Evolutionary conservation across 2,329 filamentous ascomycete species (phyloP).

Genomic region (Aspergillus viridinutans): DNA sequence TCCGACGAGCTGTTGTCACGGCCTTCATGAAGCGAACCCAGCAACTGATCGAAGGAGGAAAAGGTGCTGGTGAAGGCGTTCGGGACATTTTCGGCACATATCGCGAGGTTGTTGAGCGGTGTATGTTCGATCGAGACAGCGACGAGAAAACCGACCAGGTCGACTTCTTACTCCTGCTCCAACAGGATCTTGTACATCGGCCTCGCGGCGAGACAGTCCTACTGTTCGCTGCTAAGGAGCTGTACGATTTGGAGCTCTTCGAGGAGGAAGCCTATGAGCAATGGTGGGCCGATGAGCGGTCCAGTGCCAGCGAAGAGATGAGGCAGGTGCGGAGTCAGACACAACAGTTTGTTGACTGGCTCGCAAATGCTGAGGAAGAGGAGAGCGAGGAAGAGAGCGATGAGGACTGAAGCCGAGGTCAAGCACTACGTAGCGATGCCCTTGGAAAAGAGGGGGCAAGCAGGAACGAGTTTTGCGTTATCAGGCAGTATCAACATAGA

Average conservation of each 20-base stretch:
- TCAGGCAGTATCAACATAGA: background rate
- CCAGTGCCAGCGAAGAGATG: constrained; percentile 65
- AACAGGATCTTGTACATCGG: constrained; percentile 69
- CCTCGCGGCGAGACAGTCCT: constrained; percentile 65
- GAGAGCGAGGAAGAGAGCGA: constrained; percentile 38
- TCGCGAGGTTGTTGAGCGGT: constrained; percentile 57
- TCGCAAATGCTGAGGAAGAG: constrained; percentile 71
- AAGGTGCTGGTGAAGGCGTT: constrained; percentile 62
- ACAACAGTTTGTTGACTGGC: constrained; percentile 74
- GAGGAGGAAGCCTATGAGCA: constrained; percentile 83
- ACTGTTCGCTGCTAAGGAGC: constrained; percentile 72
- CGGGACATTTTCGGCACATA: constrained; percentile 61
- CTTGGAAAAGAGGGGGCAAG: background rate
- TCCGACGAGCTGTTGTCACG: constrained; percentile 78
- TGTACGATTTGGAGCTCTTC: constrained; percentile 78
- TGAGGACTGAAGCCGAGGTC: constrained; percentile 11
- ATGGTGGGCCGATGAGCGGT: constrained; percentile 81
- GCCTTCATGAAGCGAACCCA: constrained; percentile 79
- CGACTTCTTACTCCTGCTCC: constrained; percentile 76
- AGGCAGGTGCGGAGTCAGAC: constrained; percentile 67
- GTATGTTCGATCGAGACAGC: constrained; percentile 54
- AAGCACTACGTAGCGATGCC: background rate
- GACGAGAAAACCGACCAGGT: constrained; percentile 65
- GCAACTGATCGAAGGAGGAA: constrained; percentile 59
- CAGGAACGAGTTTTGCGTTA: background rate